Percentiles rank a stretch among this genome's conserved stretches.
Evolutionary conservation across 2,329 filamentous ascomycete species (phyloP).

Genomic region (Sporothrix variecibatus): DNA sequence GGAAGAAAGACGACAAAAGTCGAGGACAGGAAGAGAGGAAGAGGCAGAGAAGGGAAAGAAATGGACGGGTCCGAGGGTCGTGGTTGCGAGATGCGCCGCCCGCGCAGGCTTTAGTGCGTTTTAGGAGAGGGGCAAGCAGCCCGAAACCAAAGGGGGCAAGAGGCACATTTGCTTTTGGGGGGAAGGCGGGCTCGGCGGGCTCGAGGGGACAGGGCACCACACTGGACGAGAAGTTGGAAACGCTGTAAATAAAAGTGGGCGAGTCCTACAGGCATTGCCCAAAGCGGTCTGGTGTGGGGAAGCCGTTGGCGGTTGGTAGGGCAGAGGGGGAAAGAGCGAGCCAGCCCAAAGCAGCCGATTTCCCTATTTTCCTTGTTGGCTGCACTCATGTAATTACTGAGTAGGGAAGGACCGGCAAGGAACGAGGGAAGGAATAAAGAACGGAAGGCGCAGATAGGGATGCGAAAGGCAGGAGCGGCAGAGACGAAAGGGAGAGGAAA

Average conservation of each 20-base stretch:
- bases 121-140: conserved; percentile 20
- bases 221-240: neutral
- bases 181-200: conserved; percentile 15
- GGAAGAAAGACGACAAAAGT: neutral
- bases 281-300: conserved; percentile 29
- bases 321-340: conserved; percentile 17
- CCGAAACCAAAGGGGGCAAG: conserved; percentile 13
- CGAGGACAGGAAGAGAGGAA: conserved; percentile 6
- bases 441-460: neutral
- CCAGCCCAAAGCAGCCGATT: neutral
- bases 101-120: conserved; percentile 8
- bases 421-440: neutral
- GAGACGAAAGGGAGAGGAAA: neutral
- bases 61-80: conserved; percentile 1
- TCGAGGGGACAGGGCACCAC: neutral
- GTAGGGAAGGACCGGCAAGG: neutral
- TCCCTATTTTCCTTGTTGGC: neutral
- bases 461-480: conserved; percentile 7
- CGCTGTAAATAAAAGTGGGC: conserved; percentile 14
- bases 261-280: conserved; percentile 9
- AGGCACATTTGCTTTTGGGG: neutral
- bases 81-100: conserved; percentile 24
- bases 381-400: neutral
- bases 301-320: conserved; percentile 21
- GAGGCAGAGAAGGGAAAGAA: conserved; percentile 9